Evolutionary conservation across 352 stramenopile species (phyloP).

Genomic region (Pythium aristosporum): DNA sequence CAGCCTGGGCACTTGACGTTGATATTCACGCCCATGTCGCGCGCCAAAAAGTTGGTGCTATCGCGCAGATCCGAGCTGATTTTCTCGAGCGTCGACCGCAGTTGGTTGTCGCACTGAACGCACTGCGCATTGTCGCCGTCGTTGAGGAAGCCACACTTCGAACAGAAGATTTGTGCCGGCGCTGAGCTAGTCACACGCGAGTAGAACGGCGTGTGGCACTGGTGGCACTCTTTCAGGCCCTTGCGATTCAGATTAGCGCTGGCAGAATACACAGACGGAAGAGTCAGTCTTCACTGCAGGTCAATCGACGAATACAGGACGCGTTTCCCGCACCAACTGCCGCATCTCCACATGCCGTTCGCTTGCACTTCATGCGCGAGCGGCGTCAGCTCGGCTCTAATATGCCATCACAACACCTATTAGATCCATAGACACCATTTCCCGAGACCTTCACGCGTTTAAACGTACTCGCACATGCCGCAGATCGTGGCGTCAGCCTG

Average conservation of each 20-base stretch:
- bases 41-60: slow-evolving; percentile 76
- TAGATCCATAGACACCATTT: neutral
- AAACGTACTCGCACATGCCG: slow-evolving; percentile 70
- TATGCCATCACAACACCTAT: neutral
- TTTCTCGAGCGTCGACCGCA: slow-evolving; percentile 77
- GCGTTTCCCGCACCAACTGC: slow-evolving; percentile 44
- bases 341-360: slow-evolving; percentile 74
- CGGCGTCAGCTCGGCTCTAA: slow-evolving; percentile 57
- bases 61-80: slow-evolving; percentile 69
- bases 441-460: neutral
- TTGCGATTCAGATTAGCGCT: slow-evolving; percentile 60
- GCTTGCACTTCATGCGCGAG: slow-evolving; percentile 65
- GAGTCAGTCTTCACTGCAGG: too few species aligned
- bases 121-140: slow-evolving; percentile 63
- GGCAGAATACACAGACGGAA: neutral
- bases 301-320: too few species aligned
- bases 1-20: slow-evolving; percentile 83
- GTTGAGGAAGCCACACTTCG: slow-evolving; percentile 73
- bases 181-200: slow-evolving; percentile 61
- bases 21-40: slow-evolving; percentile 84
- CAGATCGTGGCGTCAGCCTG: slow-evolving; percentile 46
- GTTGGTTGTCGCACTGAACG: slow-evolving; percentile 70
- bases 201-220: slow-evolving; percentile 63
- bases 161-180: slow-evolving; percentile 78
- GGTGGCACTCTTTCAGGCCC: slow-evolving; percentile 56